Percentiles rank a stretch among this genome's conserved stretches.
Evolutionary conservation across 148 eudicot genomes (phyloP).

Genomic region (Rheum nobile): DNA sequence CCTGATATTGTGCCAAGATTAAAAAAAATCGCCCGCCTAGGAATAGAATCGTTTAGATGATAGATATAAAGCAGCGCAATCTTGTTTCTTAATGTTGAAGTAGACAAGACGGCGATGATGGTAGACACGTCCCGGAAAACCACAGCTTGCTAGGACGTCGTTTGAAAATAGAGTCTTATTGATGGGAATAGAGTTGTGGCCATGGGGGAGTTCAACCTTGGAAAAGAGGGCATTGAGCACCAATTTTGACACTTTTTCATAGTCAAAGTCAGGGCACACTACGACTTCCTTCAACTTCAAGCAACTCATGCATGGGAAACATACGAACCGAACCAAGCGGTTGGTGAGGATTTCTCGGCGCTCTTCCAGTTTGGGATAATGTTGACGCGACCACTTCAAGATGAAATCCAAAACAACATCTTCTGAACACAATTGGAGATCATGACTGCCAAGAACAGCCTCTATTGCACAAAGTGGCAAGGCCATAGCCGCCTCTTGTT

Average conservation of each 20-base stretch:
- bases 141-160: background rate
- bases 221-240: slow-evolving; percentile 23
- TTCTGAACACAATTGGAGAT: too few relatives aligned
- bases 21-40: background rate
- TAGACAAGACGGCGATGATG: slow-evolving; percentile 12
- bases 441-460: too few relatives aligned
- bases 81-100: background rate
- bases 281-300: background rate
- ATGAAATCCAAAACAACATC: too few relatives aligned
- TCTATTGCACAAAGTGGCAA: too few relatives aligned
- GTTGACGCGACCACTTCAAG: too few relatives aligned
- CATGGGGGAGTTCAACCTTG: slow-evolving; percentile 14
- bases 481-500: too few relatives aligned
- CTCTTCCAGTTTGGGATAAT: slow-evolving; percentile 9
- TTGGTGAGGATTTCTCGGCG: slow-evolving; percentile 17
- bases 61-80: background rate
- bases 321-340: slow-evolving; percentile 10
- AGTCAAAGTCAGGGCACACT: background rate
- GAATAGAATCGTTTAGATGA: background rate
- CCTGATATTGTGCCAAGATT: background rate
- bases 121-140: slow-evolving; percentile 15
- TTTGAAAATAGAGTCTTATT: too few relatives aligned
- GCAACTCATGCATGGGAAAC: slow-evolving; percentile 7
- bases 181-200: slow-evolving; percentile 10
- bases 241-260: slow-evolving; percentile 14